Percentiles rank a stretch among this genome's conserved stretches.
phyloP scores from a whole-genome alignment of 139 green algal genomes.

The Mesotaenium endlicherianum region DNA sequence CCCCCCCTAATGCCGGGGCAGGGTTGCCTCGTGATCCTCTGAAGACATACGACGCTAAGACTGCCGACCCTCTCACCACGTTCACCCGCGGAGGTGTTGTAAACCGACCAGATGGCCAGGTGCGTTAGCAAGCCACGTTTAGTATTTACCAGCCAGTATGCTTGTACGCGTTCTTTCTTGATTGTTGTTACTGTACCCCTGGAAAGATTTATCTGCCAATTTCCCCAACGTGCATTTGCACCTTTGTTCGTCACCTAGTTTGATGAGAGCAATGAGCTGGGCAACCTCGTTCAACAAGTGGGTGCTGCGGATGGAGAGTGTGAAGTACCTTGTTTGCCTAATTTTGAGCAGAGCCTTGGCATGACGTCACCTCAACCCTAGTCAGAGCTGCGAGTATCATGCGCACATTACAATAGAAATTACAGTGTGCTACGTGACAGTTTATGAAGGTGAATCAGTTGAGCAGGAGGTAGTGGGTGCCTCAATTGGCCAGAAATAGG shows the following conservation, averaged over 20 bases:
- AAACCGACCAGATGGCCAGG: constrained; percentile 7
- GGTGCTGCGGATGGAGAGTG: background rate
- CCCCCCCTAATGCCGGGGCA: constrained; percentile 20
- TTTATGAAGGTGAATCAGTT: background rate
- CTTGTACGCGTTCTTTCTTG: too few species aligned
- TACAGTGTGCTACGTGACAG: background rate
- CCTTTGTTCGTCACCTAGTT: background rate
- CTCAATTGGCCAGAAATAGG: too few species aligned
- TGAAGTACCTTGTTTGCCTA: too few species aligned
- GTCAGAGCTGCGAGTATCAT: too few species aligned
- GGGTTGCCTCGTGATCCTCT: constrained; percentile 25
- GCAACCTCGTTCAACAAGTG: background rate
- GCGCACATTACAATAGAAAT: background rate
- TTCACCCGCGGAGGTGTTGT: constrained; percentile 35
- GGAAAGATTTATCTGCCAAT: background rate
- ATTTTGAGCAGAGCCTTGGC: too few species aligned
- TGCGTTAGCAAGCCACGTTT: background rate
- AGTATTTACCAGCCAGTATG: background rate
- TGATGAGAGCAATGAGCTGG: background rate
- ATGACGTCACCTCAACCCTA: too few species aligned
- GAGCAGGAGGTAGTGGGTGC: background rate
- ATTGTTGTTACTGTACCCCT: too few species aligned
- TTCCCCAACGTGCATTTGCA: background rate
- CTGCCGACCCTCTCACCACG: constrained; percentile 4
- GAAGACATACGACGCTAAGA: constrained; percentile 25